Evolutionary conservation across 768 basidiomycete species (phyloP).

Genomic region (Phallus indusiatus): DNA sequence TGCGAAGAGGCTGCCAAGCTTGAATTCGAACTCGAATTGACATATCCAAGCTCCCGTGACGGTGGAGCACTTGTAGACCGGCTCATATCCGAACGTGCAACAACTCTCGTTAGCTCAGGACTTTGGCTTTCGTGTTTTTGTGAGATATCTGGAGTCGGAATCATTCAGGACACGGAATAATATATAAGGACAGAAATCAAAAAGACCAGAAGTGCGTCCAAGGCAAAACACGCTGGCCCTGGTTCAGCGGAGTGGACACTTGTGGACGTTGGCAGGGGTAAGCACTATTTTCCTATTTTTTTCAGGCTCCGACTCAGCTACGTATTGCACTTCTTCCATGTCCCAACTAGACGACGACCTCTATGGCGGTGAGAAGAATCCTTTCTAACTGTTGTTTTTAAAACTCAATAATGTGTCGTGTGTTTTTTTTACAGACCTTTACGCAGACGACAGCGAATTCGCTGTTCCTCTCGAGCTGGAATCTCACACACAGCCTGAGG

Average conservation of each 20-base stretch:
- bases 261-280: background rate
- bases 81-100: background rate
- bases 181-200: background rate
- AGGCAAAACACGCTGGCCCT: too few species aligned
- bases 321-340: constrained; percentile 24
- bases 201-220: too few species aligned
- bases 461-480: constrained; percentile 32
- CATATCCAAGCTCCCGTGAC: background rate
- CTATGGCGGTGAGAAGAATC: constrained; percentile 59
- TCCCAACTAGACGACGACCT: constrained; percentile 84
- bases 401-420: background rate
- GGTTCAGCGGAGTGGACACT: background rate
- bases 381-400: background rate
- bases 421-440: constrained; percentile 43
- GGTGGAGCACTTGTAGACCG: background rate
- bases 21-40: background rate
- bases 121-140: constrained; percentile 3
- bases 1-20: background rate
- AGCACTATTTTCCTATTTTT: background rate
- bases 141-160: constrained; percentile 1
- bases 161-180: background rate
- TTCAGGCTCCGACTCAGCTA: background rate
- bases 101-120: background rate
- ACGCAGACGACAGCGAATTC: constrained; percentile 54
- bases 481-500: constrained; percentile 15